phyloP scores from a whole-genome alignment of 2,329 filamentous ascomycete genomes.

The Colletotrichum magnum region DNA sequence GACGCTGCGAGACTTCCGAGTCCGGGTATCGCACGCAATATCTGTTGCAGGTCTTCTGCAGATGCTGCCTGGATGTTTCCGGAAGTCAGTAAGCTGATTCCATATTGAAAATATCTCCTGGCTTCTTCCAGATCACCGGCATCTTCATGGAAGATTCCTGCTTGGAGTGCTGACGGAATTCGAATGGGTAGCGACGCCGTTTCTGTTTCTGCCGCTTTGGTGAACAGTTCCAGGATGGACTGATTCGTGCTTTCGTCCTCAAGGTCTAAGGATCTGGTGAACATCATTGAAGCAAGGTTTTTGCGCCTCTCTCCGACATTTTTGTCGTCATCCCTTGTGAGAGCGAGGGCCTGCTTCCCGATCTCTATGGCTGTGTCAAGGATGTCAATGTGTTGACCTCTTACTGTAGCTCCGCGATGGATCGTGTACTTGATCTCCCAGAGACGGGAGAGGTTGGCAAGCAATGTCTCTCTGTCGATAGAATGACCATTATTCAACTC shows the following conservation, averaged over 20 bases:
- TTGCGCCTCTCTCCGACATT: background rate
- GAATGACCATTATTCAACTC: background rate
- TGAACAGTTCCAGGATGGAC: background rate
- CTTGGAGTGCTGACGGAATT: background rate
- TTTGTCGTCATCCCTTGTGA: background rate
- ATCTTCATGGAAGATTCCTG: background rate
- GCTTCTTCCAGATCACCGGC: background rate
- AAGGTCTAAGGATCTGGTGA: background rate
- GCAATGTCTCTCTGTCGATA: background rate
- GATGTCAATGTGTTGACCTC: background rate
- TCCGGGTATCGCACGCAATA: background rate
- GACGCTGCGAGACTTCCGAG: background rate
- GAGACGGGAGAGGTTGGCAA: background rate
- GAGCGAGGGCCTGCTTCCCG: background rate
- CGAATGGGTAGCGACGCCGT: background rate
- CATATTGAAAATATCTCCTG: background rate
- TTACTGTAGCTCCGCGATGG: background rate
- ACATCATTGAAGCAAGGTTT: background rate
- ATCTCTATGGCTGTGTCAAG: background rate
- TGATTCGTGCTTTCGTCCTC: background rate
- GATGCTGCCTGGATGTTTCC: conserved; percentile 3
- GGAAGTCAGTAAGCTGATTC: background rate
- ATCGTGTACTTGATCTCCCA: background rate
- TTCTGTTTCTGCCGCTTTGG: background rate
- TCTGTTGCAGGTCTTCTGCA: conserved; percentile 3